A percentile compares a stretch with the other conserved stretches of the same genome.
Evolutionary conservation across 805 yeast genomes (phyloP).

Genomic region (Sugiyamaella mastotermitis): DNA sequence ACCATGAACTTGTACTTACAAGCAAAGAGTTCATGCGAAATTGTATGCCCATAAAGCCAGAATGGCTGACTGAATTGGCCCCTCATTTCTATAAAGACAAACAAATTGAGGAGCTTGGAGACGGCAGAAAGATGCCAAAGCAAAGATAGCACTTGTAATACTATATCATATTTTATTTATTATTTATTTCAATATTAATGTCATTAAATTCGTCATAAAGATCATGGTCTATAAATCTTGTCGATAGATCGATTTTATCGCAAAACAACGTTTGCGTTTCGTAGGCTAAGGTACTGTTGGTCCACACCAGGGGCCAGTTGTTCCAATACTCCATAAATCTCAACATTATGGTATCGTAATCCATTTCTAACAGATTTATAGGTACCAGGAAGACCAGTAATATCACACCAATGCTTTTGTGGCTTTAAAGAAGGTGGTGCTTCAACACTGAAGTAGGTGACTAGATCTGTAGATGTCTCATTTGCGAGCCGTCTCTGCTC

Average conservation of each 20-base stretch:
- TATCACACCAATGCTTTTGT: conserved; percentile 79
- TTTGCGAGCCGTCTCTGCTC: conserved; percentile 59
- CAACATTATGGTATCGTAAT: conserved; percentile 74
- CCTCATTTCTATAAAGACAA: conserved; percentile 34
- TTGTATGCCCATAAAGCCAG: conserved; percentile 72
- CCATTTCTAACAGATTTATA: conserved; percentile 67
- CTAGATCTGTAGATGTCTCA: conserved; percentile 30
- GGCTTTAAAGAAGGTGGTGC: conserved; percentile 90
- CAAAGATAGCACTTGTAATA: background rate
- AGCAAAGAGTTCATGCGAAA: conserved; percentile 90
- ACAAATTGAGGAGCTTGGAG: conserved; percentile 26
- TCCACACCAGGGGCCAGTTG: conserved; percentile 86
- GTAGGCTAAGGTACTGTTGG: conserved; percentile 80
- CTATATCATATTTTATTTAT: background rate
- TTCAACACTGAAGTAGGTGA: conserved; percentile 63
- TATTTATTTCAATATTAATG: background rate
- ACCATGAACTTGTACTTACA: conserved; percentile 76
- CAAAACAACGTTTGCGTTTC: conserved; percentile 84
- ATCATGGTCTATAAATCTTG: no score
- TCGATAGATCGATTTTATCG: no score
- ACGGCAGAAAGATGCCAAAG: conserved; percentile 21
- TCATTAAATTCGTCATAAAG: no score
- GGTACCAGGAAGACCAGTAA: conserved; percentile 77
- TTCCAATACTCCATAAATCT: conserved; percentile 69
- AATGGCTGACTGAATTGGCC: conserved; percentile 60